Percentiles rank a stretch among this genome's conserved stretches.
These are phyloP conservation scores for Phytophthora fragariae DNA, from an alignment of 352 stramenopile genomes.

Conservation along the genomic window DNA sequence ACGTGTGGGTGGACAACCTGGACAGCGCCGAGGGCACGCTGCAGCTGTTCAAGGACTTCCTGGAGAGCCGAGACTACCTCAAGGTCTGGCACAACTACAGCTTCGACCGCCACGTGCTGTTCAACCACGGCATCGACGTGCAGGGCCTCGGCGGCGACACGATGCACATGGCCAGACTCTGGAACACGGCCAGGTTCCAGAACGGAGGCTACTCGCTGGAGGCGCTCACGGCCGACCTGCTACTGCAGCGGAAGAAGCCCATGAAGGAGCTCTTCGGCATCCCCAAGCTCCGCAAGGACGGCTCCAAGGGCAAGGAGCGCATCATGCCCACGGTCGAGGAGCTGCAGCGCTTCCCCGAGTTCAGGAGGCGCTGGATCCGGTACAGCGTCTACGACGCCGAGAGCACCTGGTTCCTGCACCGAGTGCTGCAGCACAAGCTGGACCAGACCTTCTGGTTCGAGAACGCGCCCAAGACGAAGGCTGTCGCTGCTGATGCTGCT, in stretches of 20 bases:
- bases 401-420: constrained; percentile 96
- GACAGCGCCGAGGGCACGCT: constrained; percentile 91
- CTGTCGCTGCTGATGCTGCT: not conserved
- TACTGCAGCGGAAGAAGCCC: constrained; percentile 91
- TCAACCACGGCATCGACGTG: constrained; percentile 96
- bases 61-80: constrained; percentile 90
- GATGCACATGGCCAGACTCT: constrained; percentile 99
- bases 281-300: constrained; percentile 96
- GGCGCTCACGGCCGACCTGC: constrained; percentile 88
- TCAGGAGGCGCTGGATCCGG: constrained; percentile 93
- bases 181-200: constrained; percentile 86
- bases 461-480: constrained; percentile 11
- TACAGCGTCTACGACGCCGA: constrained; percentile 98
- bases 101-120: constrained; percentile 99
- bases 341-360: constrained; percentile 88
- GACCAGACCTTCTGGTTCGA: constrained; percentile 91
- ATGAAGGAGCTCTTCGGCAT: constrained; percentile 99
- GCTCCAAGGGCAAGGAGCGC: constrained; percentile 88
- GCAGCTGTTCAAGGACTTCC: constrained; percentile 92
- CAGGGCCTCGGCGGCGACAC: constrained; percentile 96
- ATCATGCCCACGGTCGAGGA: constrained; percentile 83
- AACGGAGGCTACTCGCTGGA: constrained; percentile 96
- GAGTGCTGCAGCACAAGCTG: constrained; percentile 91
- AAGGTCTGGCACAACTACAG: constrained; percentile 99
- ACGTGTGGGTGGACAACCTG: constrained; percentile 93